phyloP scores from a whole-genome alignment of 768 basidiomycete genomes.

The Leccinum broughii region DNA sequence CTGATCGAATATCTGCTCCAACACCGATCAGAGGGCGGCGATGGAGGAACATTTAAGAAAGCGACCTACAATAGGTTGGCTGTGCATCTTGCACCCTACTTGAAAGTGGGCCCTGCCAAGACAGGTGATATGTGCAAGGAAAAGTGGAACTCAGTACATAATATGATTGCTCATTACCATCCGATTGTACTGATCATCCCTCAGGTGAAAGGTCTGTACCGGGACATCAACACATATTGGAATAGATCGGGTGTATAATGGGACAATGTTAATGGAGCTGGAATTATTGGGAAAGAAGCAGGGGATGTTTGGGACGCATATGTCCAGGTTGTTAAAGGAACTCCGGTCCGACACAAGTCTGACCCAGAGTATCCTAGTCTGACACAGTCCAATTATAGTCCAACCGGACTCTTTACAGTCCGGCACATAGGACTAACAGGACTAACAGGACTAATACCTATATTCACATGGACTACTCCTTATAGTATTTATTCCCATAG shows the following conservation, averaged over 20 bases:
- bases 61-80: not conserved
- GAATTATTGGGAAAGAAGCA: not conserved
- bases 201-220: not conserved
- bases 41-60: not conserved
- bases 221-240: not conserved
- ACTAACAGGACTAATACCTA: too few species aligned
- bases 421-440: too few species aligned
- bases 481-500: too few species aligned
- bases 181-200: not conserved
- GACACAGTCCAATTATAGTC: too few species aligned
- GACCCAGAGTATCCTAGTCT: too few species aligned
- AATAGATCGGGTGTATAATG: not conserved
- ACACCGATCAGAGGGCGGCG: not conserved
- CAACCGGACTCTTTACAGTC: too few species aligned
- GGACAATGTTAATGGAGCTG: not conserved
- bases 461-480: too few species aligned
- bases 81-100: not conserved
- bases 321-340: not conserved
- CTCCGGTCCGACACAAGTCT: too few species aligned
- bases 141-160: not conserved
- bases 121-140: not conserved
- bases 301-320: not conserved
- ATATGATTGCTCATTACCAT: not conserved
- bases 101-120: not conserved
- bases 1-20: not conserved